These are phyloP conservation scores for Lactarius quietus DNA, from an alignment of 768 basidiomycete genomes.

Conservation along the genomic window DNA sequence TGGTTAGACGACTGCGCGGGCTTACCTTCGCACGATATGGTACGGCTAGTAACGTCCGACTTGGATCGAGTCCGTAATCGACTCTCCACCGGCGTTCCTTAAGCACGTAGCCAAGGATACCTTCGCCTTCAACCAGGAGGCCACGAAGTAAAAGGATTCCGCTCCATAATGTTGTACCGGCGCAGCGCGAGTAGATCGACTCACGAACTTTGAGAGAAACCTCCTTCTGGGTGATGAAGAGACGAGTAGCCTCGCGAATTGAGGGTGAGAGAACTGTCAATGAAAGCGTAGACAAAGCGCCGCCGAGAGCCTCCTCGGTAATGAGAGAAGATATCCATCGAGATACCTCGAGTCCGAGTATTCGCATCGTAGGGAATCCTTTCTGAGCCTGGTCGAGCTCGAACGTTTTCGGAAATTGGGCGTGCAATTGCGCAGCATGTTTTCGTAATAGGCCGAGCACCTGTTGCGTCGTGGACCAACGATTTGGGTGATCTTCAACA, in stretches of 20 bases:
- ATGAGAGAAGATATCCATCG: neutral
- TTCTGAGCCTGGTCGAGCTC: neutral
- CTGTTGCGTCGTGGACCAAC: too few species aligned
- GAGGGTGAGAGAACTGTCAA: neutral
- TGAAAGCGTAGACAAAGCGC: neutral
- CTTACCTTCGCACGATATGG: slow-evolving; percentile 45
- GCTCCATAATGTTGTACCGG: slow-evolving; percentile 31
- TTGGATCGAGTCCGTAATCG: slow-evolving; percentile 45
- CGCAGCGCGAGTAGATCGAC: neutral
- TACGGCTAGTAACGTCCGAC: slow-evolving; percentile 46
- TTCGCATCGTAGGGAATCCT: slow-evolving; percentile 5
- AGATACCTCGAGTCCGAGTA: neutral
- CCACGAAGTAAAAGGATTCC: slow-evolving; percentile 44
- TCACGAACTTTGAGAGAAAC: neutral
- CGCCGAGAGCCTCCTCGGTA: neutral
- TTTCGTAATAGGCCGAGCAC: too few species aligned
- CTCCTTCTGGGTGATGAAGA: neutral
- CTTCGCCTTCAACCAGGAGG: slow-evolving; percentile 35
- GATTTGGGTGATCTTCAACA: slow-evolving; percentile 30
- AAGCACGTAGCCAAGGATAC: slow-evolving; percentile 40
- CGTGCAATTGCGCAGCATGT: too few species aligned
- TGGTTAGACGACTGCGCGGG: neutral
- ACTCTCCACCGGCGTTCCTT: slow-evolving; percentile 46
- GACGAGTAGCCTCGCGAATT: slow-evolving; percentile 1
- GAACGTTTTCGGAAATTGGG: too few species aligned